Evolutionary conservation across 768 basidiomycete species (phyloP), one percentile per base, ranked within the genome.

Genomic region (Phlebiopsis flavidoalba): DNA sequence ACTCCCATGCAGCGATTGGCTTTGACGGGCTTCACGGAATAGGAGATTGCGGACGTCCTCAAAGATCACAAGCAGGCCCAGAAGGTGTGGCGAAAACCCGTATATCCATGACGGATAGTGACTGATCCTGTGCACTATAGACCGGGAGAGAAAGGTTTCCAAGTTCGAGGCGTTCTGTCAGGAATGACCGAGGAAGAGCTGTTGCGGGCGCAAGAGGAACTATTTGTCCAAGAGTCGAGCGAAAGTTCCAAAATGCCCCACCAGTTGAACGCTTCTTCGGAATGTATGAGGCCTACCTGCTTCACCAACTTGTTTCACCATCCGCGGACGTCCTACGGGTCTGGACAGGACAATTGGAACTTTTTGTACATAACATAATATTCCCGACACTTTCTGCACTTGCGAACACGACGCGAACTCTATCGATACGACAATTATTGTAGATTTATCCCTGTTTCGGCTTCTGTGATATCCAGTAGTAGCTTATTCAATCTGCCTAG

Each of bases 61-160:
- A 93, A 95, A 73, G 96, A 97, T 66, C 95, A 97, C 76, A 98
- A 98, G 69, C 92, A 96, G 69, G 89, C 93, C 64, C 88, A 89
- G 73, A 98, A 96, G 83, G 96, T 91, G 59, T 47, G 81, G n/a
- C n/a, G n/a, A n/a, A n/a, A n/a, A n/a, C n/a, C n/a, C n/a, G n/a
- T n/a, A n/a, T n/a, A n/a, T n/a, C n/a, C n/a, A n/a, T n/a, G n/a
- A n/a, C n/a, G n/a, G n/a, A n/a, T n/a, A n/a, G n/a, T n/a, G n/a
- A n/a, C n/a, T n/a, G n/a, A n/a, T n/a, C n/a, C n/a, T n/a, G 50
- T 57, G 11, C 68, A 58, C 57, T 69, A 95, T n/a, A 87, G 93
- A 95, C 67, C 85, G 90, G 63, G 92, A 93, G 76, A 92, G 91
- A 82, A 96, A 96, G 74, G 88, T 89, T 26, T 91, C 93, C 37